Percentiles rank a stretch among this genome's conserved stretches.
These are phyloP conservation scores for Claviceps sp. DNA, from an alignment of 2,329 filamentous ascomycete genomes.

Conservation along the genomic window DNA sequence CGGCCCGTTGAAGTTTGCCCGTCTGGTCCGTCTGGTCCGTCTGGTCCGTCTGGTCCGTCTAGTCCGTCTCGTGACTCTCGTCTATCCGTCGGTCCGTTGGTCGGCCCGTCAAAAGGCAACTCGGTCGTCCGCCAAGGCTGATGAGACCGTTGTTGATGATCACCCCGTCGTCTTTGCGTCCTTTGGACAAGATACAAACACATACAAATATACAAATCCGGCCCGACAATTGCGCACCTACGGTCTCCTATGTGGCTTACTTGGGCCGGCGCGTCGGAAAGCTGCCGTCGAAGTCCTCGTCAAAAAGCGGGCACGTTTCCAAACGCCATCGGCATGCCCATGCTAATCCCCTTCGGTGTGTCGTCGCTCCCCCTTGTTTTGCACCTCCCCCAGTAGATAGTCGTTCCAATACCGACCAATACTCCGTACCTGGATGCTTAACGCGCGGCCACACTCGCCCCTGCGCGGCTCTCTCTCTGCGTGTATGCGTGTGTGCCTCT, in stretches of 20 bases:
- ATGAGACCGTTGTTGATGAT: not conserved
- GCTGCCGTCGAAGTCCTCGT: not conserved
- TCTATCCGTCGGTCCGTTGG: not conserved
- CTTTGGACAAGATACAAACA: not conserved
- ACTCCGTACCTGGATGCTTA: not conserved
- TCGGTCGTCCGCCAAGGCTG: not conserved
- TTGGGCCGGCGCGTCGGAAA: not conserved
- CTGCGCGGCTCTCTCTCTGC: not conserved
- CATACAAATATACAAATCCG: not conserved
- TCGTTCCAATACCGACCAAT: not conserved
- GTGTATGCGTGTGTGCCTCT: not conserved
- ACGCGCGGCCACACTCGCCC: not conserved
- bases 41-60: not conserved
- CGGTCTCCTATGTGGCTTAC: not conserved
- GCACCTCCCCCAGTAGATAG: not conserved
- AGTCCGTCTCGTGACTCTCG: no score
- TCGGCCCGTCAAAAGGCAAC: not conserved
- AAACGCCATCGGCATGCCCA: conserved; percentile 1
- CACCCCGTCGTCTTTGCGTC: not conserved
- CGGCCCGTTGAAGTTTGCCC: not conserved
- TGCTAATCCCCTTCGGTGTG: not conserved
- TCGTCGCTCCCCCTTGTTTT: not conserved
- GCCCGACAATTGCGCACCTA: not conserved
- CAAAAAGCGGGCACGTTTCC: not conserved
- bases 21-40: not conserved